Evolutionary conservation across 192 early-diverging fungal genomes (phyloP).

Genomic region (Backusella sp.): DNA sequence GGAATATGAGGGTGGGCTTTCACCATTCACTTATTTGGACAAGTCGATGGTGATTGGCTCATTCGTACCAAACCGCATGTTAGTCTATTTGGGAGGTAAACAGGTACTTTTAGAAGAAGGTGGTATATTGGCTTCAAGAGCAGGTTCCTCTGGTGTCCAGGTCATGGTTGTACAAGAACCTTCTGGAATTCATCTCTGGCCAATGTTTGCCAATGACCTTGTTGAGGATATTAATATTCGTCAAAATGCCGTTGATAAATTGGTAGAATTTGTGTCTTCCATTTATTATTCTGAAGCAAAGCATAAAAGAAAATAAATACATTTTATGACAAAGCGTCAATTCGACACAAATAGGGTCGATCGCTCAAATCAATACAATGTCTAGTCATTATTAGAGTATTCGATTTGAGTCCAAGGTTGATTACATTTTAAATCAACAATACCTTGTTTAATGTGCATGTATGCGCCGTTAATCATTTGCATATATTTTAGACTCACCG

Average conservation of each 20-base stretch:
- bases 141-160: conserved; percentile 1
- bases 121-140: conserved; percentile 11
- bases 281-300: background rate
- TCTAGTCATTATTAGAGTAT: background rate
- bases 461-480: background rate
- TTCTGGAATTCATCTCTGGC: conserved; percentile 12
- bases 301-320: background rate
- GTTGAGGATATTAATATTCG: background rate
- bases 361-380: no score
- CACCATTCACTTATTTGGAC: background rate
- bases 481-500: background rate
- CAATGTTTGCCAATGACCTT: background rate
- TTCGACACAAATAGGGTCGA: no score
- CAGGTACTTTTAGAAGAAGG: conserved; percentile 22
- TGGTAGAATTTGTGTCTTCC: conserved; percentile 13
- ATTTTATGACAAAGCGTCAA: background rate
- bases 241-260: conserved; percentile 6
- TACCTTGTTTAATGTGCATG: background rate
- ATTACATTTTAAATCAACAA: background rate
- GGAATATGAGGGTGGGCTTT: background rate
- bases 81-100: conserved; percentile 17
- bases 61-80: conserved; percentile 1
- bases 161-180: conserved; percentile 10
- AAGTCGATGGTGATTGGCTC: background rate
- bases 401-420: background rate